Evolutionary conservation across 768 basidiomycete species (phyloP).

Genomic region (Pleurotus cornucopiae): DNA sequence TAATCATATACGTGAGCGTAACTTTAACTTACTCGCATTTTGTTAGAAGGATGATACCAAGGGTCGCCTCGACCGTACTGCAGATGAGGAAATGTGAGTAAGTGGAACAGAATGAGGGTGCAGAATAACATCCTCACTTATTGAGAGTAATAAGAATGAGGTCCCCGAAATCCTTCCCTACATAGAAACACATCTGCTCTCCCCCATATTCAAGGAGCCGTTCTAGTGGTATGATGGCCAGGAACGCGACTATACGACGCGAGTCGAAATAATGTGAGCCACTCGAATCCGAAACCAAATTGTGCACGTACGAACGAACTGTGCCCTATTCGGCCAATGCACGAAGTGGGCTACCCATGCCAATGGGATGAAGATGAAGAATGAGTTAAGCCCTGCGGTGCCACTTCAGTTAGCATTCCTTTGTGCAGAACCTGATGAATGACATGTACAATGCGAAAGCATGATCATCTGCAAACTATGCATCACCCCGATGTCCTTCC

Average conservation of each 20-base stretch:
- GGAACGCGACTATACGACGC: slow-evolving; percentile 47
- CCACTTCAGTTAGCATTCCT: background rate
- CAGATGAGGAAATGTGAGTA: background rate
- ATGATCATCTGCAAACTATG: slow-evolving; percentile 42
- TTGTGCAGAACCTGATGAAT: background rate
- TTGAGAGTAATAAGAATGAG: slow-evolving; percentile 60
- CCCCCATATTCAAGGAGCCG: slow-evolving; percentile 63
- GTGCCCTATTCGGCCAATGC: slow-evolving; percentile 28
- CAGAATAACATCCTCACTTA: slow-evolving; percentile 39
- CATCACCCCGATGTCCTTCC: slow-evolving; percentile 34
- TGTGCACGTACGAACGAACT: slow-evolving; percentile 40
- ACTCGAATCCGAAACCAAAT: background rate
- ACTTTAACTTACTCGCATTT: slow-evolving; percentile 58
- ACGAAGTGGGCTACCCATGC: slow-evolving; percentile 58
- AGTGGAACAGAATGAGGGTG: background rate
- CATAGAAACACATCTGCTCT: slow-evolving; percentile 51
- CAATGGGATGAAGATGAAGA: slow-evolving; percentile 54
- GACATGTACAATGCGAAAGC: slow-evolving; percentile 49
- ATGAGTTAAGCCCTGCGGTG: slow-evolving; percentile 49
- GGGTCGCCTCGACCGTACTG: slow-evolving; percentile 67
- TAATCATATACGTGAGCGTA: background rate
- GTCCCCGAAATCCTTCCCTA: slow-evolving; percentile 63
- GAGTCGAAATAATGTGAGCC: background rate
- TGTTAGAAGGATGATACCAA: slow-evolving; percentile 65
- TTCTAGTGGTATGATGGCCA: slow-evolving; percentile 64